A percentile compares a stretch with the other conserved stretches of the same genome.
Conservation (phyloP, 345 rosid species). For the Gossypium ekmanianum region DNA sequence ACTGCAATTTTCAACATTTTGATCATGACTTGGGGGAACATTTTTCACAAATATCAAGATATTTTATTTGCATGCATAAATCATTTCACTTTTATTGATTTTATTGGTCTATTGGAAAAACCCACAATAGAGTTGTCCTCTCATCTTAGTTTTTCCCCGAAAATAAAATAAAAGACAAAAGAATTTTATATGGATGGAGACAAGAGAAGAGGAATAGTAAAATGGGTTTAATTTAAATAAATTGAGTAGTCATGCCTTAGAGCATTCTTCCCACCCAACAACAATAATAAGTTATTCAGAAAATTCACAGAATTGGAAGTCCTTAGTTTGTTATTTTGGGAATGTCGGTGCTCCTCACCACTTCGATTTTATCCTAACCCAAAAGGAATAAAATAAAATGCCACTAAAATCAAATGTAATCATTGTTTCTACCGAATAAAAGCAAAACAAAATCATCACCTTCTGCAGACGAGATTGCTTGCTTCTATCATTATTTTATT, state of each 20-base stretch:
- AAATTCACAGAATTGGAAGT: too few relatives aligned
- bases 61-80: background rate
- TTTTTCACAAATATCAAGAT: slow-evolving; percentile 6
- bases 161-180: too few relatives aligned
- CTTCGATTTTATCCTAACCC: background rate
- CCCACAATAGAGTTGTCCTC: too few relatives aligned
- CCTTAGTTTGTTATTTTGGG: background rate
- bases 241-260: too few relatives aligned
- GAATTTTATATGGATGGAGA: too few relatives aligned
- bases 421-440: background rate
- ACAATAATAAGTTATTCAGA: too few relatives aligned
- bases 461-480: background rate
- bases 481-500: background rate
- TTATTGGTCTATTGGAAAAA: too few relatives aligned
- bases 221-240: too few relatives aligned
- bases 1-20: slow-evolving; percentile 2
- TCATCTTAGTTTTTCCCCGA: too few relatives aligned
- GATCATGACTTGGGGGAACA: slow-evolving; percentile 7
- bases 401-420: background rate
- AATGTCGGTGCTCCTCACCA: background rate
- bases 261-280: too few relatives aligned
- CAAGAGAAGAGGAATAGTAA: too few relatives aligned
- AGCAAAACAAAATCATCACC: background rate
- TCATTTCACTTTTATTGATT: background rate
- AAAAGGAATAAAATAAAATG: background rate